Evolutionary conservation across 192 early-diverging fungal genomes (phyloP).

Genomic region (Thamnidium elegans): DNA sequence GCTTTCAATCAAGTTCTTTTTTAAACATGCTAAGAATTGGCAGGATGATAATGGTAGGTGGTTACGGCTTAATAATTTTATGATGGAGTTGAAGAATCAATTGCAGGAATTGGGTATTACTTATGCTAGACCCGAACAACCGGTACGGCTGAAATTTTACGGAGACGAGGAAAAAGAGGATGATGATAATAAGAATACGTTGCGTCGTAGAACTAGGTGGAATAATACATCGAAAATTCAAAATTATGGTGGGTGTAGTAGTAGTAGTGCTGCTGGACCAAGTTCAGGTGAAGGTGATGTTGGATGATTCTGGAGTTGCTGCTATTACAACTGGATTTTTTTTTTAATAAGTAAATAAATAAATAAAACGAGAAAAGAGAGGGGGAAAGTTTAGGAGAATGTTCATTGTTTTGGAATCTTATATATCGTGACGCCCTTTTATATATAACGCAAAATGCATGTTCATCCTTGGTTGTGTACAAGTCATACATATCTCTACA

Average conservation of each 20-base stretch:
- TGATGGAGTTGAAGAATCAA: conserved; percentile 59
- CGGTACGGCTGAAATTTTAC: neutral
- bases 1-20: conserved; percentile 60
- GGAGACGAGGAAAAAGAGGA: conserved; percentile 20
- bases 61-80: conserved; percentile 63
- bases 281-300: neutral
- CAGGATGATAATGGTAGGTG: conserved; percentile 65
- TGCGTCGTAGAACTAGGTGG: conserved; percentile 5
- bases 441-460: neutral
- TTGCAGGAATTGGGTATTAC: conserved; percentile 58
- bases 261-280: neutral
- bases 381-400: too few relatives aligned
- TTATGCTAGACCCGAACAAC: conserved; percentile 41
- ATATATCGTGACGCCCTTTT: too few relatives aligned
- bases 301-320: neutral
- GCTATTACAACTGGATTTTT: neutral
- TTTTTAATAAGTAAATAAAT: too few relatives aligned
- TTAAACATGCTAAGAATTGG: conserved; percentile 81
- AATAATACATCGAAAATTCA: neutral
- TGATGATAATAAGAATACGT: neutral
- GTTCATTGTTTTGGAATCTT: too few relatives aligned
- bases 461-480: neutral
- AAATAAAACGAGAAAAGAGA: too few relatives aligned
- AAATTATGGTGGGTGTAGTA: neutral
- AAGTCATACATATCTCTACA: neutral